A percentile compares a stretch with the other conserved stretches of the same genome.
phyloP scores from a whole-genome alignment of 768 basidiomycete species.

The Kwoniella sp. region DNA sequence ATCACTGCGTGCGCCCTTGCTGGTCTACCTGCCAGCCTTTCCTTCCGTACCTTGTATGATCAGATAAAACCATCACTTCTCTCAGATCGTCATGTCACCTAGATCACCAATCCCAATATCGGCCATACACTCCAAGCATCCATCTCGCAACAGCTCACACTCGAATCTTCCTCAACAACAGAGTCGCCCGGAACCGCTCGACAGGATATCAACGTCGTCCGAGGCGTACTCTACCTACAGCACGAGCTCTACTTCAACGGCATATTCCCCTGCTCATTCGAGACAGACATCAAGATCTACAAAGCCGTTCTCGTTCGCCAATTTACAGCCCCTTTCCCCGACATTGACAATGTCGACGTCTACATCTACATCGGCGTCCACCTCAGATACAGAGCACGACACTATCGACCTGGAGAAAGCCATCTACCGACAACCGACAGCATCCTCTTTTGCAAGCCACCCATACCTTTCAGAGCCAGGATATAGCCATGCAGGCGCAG shows the following conservation, averaged over 20 bases:
- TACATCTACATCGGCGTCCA: not conserved
- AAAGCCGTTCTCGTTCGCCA: not conserved
- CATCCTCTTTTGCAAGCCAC: not conserved
- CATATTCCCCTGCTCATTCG: slow-evolving; percentile 4
- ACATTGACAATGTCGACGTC: not conserved
- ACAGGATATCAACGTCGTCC: not conserved
- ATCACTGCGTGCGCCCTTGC: too few relatives aligned
- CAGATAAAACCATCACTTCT: not conserved
- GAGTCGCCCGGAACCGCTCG: not conserved
- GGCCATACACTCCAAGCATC: not conserved
- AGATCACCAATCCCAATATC: not conserved
- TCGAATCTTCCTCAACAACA: not conserved
- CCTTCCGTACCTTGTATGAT: not conserved
- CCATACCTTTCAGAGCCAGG: slow-evolving; percentile 1
- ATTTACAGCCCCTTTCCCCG: not conserved
- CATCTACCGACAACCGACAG: not conserved
- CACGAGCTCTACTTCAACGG: not conserved
- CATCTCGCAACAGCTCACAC: not conserved
- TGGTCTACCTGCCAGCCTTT: too few relatives aligned
- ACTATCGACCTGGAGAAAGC: slow-evolving; percentile 1
- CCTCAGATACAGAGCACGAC: not conserved
- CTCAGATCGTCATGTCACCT: not conserved
- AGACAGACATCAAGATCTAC: slow-evolving; percentile 2
- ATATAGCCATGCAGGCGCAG: too few relatives aligned
- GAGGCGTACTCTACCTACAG: not conserved